Percentiles rank a stretch among this genome's conserved stretches.
Evolutionary conservation across 2,329 filamentous ascomycete genomes (phyloP).

Genomic region (Aspergillus candidus): DNA sequence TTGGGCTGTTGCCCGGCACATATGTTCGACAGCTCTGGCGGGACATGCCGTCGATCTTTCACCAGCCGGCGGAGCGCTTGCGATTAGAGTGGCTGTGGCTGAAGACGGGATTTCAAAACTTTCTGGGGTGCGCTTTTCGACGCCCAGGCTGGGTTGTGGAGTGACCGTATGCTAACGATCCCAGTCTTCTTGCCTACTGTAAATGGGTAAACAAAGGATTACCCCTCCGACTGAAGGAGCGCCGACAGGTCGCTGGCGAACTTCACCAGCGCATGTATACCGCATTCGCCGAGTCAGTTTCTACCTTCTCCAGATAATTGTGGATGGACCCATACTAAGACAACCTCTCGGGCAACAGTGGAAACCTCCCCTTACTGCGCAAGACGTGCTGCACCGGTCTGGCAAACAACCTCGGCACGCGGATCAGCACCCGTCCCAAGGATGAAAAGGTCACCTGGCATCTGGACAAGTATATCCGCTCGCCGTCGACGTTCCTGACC

Average conservation of each 20-base stretch:
- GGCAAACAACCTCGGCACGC: constrained; percentile 25
- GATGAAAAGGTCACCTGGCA: constrained; percentile 31
- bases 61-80: constrained; percentile 29
- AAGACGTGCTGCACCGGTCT: constrained; percentile 37
- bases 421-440: constrained; percentile 30
- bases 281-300: constrained; percentile 41
- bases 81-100: constrained; percentile 37
- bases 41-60: constrained; percentile 37
- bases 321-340: no score
- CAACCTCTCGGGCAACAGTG: constrained; percentile 17
- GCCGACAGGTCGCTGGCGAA: constrained; percentile 32
- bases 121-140: constrained; percentile 26
- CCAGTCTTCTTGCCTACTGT: constrained; percentile 27
- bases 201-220: constrained; percentile 28
- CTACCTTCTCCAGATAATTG: constrained; percentile 10
- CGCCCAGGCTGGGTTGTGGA: constrained; percentile 1
- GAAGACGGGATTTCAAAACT: constrained; percentile 30
- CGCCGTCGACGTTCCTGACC: constrained; percentile 31
- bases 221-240: constrained; percentile 30
- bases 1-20: constrained; percentile 42
- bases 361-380: constrained; percentile 30
- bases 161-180: constrained; percentile 9
- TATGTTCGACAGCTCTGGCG: constrained; percentile 35
- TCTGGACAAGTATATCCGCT: constrained; percentile 32
- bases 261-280: constrained; percentile 45